Evolutionary conservation across 805 yeast species (phyloP), one percentile per base, ranked within the genome.

Genomic region (Kazachstania kunashirensis): DNA sequence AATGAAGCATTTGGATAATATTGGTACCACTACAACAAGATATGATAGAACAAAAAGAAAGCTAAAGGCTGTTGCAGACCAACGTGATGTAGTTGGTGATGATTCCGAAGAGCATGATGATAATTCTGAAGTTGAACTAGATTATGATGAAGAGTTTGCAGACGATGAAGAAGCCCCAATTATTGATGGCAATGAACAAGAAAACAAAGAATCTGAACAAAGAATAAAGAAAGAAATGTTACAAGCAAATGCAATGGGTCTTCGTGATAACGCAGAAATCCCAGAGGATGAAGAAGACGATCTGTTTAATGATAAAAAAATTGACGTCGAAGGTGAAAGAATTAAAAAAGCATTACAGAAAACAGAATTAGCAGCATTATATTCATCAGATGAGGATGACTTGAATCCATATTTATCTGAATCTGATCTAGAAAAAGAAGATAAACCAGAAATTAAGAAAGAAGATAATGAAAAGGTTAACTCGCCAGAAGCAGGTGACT

Each of bases 101-200:
- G 70, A 63, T 29, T 62, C 46, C 19, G 61, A 61, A 31, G 66
- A 68, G 39, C 60, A 60, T 40, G 73, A 75, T 42, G 84, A 77
- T 46, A 79, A 85, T 9, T 95, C 85, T 40, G 85, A 83, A 45
- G 96, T 88, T 46, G 96, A 86, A 53, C 64, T 92, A 51, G 98
- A 89, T 62, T 89, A 70, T 52, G 96, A 92, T 48, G 97, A 92
- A 57, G 96, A 88, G 57, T 92, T 92, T 61, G 96, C 92, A 19
- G 98, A 92, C 59, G 98, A 92, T 58, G 98, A 92, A 63, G 98
- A 89, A 57, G 97, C 97, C 2, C 98, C 98, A 20, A 83, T 92
- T 41, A 76, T 89, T 69, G 97, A 89, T 52, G 96, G 96, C 32
- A 70, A 88, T 43, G 97, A 89, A 53, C 96, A 92, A 52, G 97